These are phyloP conservation scores for Solanum bulbocastanum DNA, from an alignment of 257 asterid genomes.

Conservation along the genomic window DNA sequence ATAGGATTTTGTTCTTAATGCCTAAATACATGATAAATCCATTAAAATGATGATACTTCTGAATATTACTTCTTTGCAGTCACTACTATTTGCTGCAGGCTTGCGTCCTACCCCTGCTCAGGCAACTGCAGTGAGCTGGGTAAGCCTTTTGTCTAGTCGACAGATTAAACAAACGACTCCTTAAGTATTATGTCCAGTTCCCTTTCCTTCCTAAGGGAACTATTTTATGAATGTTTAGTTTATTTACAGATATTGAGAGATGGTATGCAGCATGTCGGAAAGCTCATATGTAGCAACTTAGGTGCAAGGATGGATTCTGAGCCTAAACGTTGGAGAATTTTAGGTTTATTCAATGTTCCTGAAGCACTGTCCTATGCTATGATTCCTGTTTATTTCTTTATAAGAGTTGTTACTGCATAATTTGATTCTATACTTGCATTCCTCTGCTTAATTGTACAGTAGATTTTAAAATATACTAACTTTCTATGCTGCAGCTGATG, in stretches of 20 bases:
- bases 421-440: background rate
- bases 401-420: background rate
- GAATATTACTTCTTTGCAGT: slow-evolving; percentile 65
- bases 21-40: background rate
- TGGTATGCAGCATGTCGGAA: slow-evolving; percentile 97
- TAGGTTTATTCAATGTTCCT: slow-evolving; percentile 40
- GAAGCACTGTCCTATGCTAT: background rate
- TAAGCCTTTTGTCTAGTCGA: slow-evolving; percentile 19
- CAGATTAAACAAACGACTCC: background rate
- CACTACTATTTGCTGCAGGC: slow-evolving; percentile 97
- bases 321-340: slow-evolving; percentile 90
- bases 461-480: slow-evolving; percentile 11
- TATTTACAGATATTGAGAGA: slow-evolving; percentile 72
- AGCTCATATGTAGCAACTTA: slow-evolving; percentile 86
- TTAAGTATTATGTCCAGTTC: background rate
- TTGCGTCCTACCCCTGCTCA: slow-evolving; percentile 98
- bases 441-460: background rate
- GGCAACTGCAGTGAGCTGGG: slow-evolving; percentile 99
- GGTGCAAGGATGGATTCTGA: slow-evolving; percentile 99
- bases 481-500: slow-evolving; percentile 68
- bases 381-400: background rate
- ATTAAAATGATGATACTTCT: slow-evolving; percentile 9
- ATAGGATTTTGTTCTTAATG: background rate
- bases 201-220: background rate
- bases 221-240: slow-evolving; percentile 1